Base-by-base conservation (phyloP, 257 asterid genomes). In the Penstemon barbatus region DNA sequence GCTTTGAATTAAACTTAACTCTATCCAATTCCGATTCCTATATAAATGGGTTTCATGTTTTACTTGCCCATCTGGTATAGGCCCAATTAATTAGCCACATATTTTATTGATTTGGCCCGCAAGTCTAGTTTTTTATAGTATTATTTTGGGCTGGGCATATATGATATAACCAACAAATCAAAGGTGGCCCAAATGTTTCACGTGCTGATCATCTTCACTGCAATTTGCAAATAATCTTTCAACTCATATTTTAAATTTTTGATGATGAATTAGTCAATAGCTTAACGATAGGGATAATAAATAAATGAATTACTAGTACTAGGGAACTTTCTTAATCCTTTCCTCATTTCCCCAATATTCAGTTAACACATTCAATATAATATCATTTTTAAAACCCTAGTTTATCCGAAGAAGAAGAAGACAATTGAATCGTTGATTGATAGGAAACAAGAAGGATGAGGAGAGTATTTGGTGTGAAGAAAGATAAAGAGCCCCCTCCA, bases 401-500 rank as follows among this genome's bases (percentile, higher is more conserved):
- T 61, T 77, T n/a, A 45, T 62, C 60, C 49, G n/a, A 52, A 19
- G 33, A 36, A 19, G 33, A 36, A 40, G 44, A 38, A 50, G 74
- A 3, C 13, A 46, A 60, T 13, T 54, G 2, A 25, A 25, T 25
- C 33, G 33, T 15, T 61, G 38, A 41, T 61, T 40, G 7, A 15
- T 66, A 63, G 63, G 54, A 19, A 64, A 48, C 53, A 19, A 73
- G 67, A 19, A 73, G 67, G 60, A 92, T 92, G 98, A 88, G 76
- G 92, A 88, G 98, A 84, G 96, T 90, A 19, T 92, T 92, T 68
- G 98, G 98, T 18, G 86, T 63, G 53, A 92, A 90, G 88, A 92
- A 90, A 77, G 88, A 92, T 38, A 92, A 87, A 71, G 95, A 90
- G 55, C 97, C 98, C n/a, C 97, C 96, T 59, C 92, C 94, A 0